phyloP scores from a whole-genome alignment of 768 basidiomycete species.

The Collybia nuda region DNA sequence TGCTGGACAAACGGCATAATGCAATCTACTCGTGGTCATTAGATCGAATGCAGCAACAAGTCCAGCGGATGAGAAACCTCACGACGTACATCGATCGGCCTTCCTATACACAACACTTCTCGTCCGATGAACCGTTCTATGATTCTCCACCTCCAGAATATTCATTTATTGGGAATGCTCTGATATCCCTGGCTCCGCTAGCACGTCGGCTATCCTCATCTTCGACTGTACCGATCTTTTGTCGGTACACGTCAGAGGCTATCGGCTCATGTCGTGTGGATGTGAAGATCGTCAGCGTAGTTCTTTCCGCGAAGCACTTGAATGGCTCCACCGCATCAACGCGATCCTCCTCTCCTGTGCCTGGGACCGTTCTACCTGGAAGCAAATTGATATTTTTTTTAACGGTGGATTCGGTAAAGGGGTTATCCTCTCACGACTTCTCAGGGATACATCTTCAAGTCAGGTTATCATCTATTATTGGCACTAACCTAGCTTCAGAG shows the following conservation, averaged over 20 bases:
- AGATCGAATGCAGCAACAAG: slow-evolving; percentile 82
- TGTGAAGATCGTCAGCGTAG: slow-evolving; percentile 76
- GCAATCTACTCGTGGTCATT: slow-evolving; percentile 93
- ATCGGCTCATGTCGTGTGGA: slow-evolving; percentile 92
- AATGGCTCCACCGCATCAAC: slow-evolving; percentile 67
- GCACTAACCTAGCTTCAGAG: slow-evolving; percentile 65
- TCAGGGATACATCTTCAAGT: slow-evolving; percentile 83
- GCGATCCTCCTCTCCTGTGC: slow-evolving; percentile 73
- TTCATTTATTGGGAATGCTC: slow-evolving; percentile 89
- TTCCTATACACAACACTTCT: slow-evolving; percentile 92
- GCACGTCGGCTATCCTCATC: slow-evolving; percentile 73
- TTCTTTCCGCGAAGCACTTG: slow-evolving; percentile 56
- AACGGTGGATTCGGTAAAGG: slow-evolving; percentile 84
- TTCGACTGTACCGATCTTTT: slow-evolving; percentile 86
- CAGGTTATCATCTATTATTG: slow-evolving; percentile 84
- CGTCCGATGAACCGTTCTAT: slow-evolving; percentile 90
- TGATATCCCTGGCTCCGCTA: slow-evolving; percentile 80
- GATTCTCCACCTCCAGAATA: slow-evolving; percentile 85
- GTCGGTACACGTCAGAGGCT: slow-evolving; percentile 91
- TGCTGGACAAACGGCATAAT: slow-evolving; percentile 84
- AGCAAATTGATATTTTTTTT: slow-evolving; percentile 85
- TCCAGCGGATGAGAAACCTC: slow-evolving; percentile 92
- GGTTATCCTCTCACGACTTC: slow-evolving; percentile 89
- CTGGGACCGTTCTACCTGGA: slow-evolving; percentile 65
- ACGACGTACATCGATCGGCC: slow-evolving; percentile 90